Evolutionary conservation across 208 protist genomes (phyloP), one percentile per base, ranked within the genome.

Genomic region (Crithidia fasciculata): DNA sequence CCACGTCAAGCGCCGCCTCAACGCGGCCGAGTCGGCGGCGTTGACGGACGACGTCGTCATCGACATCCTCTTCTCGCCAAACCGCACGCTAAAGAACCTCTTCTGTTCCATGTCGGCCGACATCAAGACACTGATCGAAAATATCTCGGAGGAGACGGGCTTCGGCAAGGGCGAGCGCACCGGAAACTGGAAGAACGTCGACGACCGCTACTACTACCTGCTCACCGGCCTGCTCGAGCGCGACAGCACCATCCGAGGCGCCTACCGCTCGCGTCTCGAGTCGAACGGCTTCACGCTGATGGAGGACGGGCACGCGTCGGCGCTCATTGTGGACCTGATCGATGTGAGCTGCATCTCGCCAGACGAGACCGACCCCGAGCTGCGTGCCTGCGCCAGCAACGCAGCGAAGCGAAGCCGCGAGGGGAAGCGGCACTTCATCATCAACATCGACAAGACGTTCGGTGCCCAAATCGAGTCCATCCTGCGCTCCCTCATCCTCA

Each of bases 361-460:
- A 16, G 74, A 86, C 3, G 81, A 89, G 56, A 78, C 85, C 7
- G 86, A 94, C 78, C 66, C 81, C 5, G 74, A 43, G 0, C 66
- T 94, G 12, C 83, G 71, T 12, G 74, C 69, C 8, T 71, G 64
- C 18, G 78, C 66, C 18, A 40, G 36, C 37, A 66, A 18, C n/a
- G 74, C 80, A 15, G n/a, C 57, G 12, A 65, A 68, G 40, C 50
- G 40, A 4, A 56, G 62, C 43, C 13, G 28, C 13, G 59, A 60
- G 13, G 59, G 53, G 5, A 61, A 68, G 56, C 76, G 74, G 39
- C 79, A 84, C 62, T 93, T 95, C 47, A 91, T 97, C 66, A 82
- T 97, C 77, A 97, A 97, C 72, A 81, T 95, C 19, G 92, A 95
- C 85, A 92, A 93, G 60, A 88, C 89, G 15, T 97, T 97, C 72